phyloP scores from a whole-genome alignment of 371 early-diverging fungal genomes.

The Coemansia sp. region DNA sequence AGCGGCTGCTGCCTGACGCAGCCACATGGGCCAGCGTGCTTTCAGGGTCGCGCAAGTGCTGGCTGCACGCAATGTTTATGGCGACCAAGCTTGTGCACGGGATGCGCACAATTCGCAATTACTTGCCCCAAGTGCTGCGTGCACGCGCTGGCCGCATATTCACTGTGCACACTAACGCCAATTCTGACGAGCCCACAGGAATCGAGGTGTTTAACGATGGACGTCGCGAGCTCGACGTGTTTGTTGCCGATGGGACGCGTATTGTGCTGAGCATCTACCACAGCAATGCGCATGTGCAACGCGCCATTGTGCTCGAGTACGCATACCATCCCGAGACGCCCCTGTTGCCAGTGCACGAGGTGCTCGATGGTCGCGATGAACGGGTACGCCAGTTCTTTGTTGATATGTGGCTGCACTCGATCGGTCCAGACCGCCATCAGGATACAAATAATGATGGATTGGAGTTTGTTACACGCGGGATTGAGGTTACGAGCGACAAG shows the following conservation, averaged over 20 bases:
- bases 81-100: conserved; percentile 79
- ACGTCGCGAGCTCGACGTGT: conserved; percentile 11
- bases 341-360: conserved; percentile 87
- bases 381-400: conserved; percentile 88
- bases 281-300: neutral
- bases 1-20: conserved; percentile 57
- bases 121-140: conserved; percentile 73
- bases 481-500: conserved; percentile 50
- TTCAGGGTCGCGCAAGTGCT: conserved; percentile 65
- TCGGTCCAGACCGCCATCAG: too few species aligned
- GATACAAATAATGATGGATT: neutral
- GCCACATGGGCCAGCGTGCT: conserved; percentile 72
- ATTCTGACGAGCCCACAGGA: neutral
- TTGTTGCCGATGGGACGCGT: neutral
- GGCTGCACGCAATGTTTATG: conserved; percentile 85
- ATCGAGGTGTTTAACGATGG: neutral
- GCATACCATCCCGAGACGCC: conserved; percentile 78
- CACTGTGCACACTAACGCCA: conserved; percentile 37
- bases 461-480: neutral
- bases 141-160: conserved; percentile 77
- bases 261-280: conserved; percentile 13
- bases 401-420: conserved; percentile 61
- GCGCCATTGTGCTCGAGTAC: conserved; percentile 66
- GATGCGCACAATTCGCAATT: conserved; percentile 74
- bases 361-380: conserved; percentile 89